Evolutionary conservation across 352 stramenopile genomes (phyloP).

Genomic region (Globisporangium paroecandrum): DNA sequence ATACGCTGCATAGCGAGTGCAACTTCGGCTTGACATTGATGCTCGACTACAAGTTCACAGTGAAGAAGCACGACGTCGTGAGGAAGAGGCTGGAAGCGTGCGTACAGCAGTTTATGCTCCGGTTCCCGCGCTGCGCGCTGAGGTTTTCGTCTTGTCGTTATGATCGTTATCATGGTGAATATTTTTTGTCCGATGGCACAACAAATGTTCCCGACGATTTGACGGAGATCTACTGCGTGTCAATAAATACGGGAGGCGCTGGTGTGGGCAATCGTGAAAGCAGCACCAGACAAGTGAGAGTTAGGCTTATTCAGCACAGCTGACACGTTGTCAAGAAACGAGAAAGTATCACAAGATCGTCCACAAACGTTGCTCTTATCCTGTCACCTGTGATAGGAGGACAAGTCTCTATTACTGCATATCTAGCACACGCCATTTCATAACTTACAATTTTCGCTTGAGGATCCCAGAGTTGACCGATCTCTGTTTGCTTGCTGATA

Average conservation of each 20-base stretch:
- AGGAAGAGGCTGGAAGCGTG: background rate
- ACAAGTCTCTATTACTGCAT: slow-evolving; percentile 1
- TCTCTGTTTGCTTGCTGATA: background rate
- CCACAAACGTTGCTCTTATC: background rate
- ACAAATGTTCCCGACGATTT: background rate
- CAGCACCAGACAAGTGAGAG: background rate
- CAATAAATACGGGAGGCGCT: background rate
- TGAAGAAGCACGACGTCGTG: too few relatives aligned
- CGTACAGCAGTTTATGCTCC: background rate
- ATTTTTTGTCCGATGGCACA: too few relatives aligned
- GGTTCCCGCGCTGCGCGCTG: background rate
- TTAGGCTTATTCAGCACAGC: background rate
- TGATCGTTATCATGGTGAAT: too few relatives aligned
- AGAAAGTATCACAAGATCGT: background rate
- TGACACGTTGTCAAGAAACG: background rate
- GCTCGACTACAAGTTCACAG: too few relatives aligned
- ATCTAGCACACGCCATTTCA: slow-evolving; percentile 5
- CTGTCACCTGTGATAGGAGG: background rate
- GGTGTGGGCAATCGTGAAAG: background rate
- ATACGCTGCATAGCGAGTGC: too few relatives aligned
- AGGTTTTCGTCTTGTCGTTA: background rate
- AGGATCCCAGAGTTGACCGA: background rate
- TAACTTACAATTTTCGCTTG: slow-evolving; percentile 7
- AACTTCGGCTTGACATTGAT: too few relatives aligned
- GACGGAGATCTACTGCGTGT: background rate